Percentiles rank a stretch among this genome's conserved stretches.
These are phyloP conservation scores for Didymella sp. DNA, from an alignment of 2,329 filamentous ascomycete species.

Conservation along the genomic window DNA sequence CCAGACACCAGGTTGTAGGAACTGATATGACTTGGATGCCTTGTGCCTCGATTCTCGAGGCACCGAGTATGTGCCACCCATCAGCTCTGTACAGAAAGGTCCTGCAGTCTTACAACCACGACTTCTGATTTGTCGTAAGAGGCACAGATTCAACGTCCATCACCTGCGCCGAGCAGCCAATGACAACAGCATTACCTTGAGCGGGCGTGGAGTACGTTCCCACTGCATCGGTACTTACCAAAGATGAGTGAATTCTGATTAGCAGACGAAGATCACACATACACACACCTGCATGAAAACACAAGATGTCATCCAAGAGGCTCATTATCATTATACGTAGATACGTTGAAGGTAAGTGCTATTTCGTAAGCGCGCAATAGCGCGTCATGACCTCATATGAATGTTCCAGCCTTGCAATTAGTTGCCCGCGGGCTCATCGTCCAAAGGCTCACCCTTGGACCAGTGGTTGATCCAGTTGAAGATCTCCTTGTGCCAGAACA, in stretches of 20 bases:
- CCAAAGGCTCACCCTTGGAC: slow-evolving; percentile 40
- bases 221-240: background rate
- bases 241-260: slow-evolving; percentile 4
- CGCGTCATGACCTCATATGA: background rate
- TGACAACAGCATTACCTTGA: background rate
- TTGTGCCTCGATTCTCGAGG: background rate
- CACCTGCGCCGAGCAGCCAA: background rate
- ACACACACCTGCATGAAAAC: background rate
- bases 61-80: background rate
- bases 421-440: slow-evolving; percentile 40
- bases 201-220: background rate
- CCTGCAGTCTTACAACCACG: background rate
- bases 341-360: slow-evolving; percentile 11
- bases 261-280: background rate
- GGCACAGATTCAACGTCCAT: background rate
- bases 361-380: slow-evolving; percentile 10
- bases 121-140: background rate
- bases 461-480: slow-evolving; percentile 52
- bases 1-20: slow-evolving; percentile 15
- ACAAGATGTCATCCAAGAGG: background rate
- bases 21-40: background rate
- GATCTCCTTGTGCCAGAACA: slow-evolving; percentile 80
- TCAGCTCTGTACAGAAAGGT: background rate
- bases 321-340: slow-evolving; percentile 24
- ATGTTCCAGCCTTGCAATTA: slow-evolving; percentile 19